phyloP scores from a whole-genome alignment of 805 yeast genomes.

The Hanseniaspora clermontiae region DNA sequence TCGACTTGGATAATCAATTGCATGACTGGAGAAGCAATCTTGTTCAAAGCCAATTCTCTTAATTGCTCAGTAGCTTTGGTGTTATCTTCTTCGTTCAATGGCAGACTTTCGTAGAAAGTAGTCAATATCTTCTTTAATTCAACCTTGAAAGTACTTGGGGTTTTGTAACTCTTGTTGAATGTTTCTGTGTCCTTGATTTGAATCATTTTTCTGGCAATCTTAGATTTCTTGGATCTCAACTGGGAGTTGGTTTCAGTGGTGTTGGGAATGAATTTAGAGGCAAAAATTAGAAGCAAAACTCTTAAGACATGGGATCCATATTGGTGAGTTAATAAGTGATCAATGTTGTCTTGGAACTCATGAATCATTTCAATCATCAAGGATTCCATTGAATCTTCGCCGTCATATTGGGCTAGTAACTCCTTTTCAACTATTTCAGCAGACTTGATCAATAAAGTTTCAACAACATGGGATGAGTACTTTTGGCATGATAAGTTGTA shows the following conservation, averaged over 20 bases:
- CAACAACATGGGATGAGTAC: constrained; percentile 87
- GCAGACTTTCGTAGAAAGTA: constrained; percentile 28
- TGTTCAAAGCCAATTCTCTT: constrained; percentile 65
- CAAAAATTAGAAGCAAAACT: constrained; percentile 51
- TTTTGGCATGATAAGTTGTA: constrained; percentile 71
- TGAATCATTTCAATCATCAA: constrained; percentile 51
- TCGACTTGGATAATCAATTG: constrained; percentile 70
- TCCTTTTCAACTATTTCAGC: constrained; percentile 71
- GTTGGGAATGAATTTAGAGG: constrained; percentile 71
- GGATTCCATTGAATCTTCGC: constrained; percentile 48
- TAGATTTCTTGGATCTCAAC: constrained; percentile 70
- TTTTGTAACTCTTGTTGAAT: constrained; percentile 51
- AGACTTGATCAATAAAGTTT: constrained; percentile 62
- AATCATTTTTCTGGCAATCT: constrained; percentile 85
- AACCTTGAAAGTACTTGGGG: constrained; percentile 55
- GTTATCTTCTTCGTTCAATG: constrained; percentile 22
- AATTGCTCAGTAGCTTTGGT: constrained; percentile 34
- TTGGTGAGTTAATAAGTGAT: constrained; percentile 52
- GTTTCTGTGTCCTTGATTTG: constrained; percentile 70
- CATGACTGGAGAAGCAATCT: constrained; percentile 75
- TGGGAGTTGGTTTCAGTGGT: constrained; percentile 55
- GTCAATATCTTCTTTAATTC: constrained; percentile 42
- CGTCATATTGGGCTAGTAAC: constrained; percentile 32
- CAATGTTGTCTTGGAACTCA: constrained; percentile 51
- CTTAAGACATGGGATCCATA: constrained; percentile 85